These are phyloP conservation scores for Geotrichum phurueaensis DNA, from an alignment of 1,139 yeast genomes.

Conservation along the genomic window DNA sequence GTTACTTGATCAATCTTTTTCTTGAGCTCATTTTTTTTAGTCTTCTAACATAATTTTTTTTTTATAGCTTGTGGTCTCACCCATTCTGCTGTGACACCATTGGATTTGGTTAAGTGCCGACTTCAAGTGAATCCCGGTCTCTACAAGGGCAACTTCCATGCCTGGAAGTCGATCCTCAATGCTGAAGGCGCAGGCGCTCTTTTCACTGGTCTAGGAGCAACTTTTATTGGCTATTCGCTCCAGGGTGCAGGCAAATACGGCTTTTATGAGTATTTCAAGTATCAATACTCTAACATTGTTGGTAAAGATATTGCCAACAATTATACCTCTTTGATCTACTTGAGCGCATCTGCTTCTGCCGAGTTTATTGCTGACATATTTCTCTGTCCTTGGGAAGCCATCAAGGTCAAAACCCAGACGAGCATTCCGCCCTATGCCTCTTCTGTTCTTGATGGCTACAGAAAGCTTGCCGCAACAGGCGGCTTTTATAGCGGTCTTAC, in stretches of 20 bases:
- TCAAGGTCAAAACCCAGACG: slow-evolving; percentile 88
- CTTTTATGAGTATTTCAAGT: slow-evolving; percentile 82
- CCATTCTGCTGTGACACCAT: slow-evolving; percentile 85
- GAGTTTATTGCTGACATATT: slow-evolving; percentile 86
- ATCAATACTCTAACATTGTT: slow-evolving; percentile 59
- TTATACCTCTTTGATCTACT: slow-evolving; percentile 66
- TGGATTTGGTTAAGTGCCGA: slow-evolving; percentile 88
- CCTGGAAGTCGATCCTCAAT: slow-evolving; percentile 66
- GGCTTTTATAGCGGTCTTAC: slow-evolving; percentile 80
- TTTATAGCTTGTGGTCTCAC: slow-evolving; percentile 84
- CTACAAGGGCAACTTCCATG: slow-evolving; percentile 70
- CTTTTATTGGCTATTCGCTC: slow-evolving; percentile 81
- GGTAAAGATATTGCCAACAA: slow-evolving; percentile 60
- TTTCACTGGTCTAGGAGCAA: slow-evolving; percentile 85
- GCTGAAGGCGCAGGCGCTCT: slow-evolving; percentile 68
- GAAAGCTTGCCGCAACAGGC: slow-evolving; percentile 57
- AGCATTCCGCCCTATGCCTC: slow-evolving; percentile 76
- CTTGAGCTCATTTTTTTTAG: neutral
- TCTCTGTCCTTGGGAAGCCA: slow-evolving; percentile 89
- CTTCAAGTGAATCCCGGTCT: slow-evolving; percentile 73
- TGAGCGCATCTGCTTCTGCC: slow-evolving; percentile 86
- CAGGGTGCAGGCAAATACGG: slow-evolving; percentile 98
- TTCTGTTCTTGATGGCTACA: slow-evolving; percentile 59
- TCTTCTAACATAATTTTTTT: neutral
- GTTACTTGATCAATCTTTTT: slow-evolving; percentile 40